These are phyloP conservation scores for Macaranga tanarius DNA, from an alignment of 441 rosid genomes.

Conservation along the genomic window DNA sequence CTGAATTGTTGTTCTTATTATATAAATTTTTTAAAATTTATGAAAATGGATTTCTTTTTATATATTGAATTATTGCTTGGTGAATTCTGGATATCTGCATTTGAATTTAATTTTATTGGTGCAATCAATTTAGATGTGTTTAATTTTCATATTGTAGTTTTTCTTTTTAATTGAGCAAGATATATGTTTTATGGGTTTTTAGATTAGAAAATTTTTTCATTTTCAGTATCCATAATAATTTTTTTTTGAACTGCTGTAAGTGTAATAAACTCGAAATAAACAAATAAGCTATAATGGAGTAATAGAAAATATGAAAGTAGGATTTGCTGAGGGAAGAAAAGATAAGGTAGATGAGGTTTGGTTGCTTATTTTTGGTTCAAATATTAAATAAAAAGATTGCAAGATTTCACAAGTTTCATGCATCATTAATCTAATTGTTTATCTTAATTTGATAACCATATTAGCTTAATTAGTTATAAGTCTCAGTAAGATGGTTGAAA, in stretches of 20 bases:
- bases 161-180: background rate
- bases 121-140: background rate
- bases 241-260: too few species aligned
- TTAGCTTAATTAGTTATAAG: conserved; percentile 3
- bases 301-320: too few species aligned
- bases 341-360: conserved; percentile 23
- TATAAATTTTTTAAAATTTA: background rate
- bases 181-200: too few species aligned
- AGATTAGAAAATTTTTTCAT: too few species aligned
- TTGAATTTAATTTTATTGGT: background rate
- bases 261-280: too few species aligned
- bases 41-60: background rate
- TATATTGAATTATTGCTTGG: too few species aligned
- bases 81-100: too few species aligned
- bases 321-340: background rate
- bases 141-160: background rate
- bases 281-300: too few species aligned
- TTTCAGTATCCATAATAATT: too few species aligned
- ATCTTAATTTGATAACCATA: too few species aligned
- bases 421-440: too few species aligned
- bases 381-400: background rate
- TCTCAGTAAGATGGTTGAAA: background rate
- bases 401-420: background rate
- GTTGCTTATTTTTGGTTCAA: conserved; percentile 3
- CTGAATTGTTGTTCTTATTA: conserved; percentile 2